Evolutionary conservation across 106 monocot species (phyloP).

Genomic region (Phalaenopsis equestris): DNA sequence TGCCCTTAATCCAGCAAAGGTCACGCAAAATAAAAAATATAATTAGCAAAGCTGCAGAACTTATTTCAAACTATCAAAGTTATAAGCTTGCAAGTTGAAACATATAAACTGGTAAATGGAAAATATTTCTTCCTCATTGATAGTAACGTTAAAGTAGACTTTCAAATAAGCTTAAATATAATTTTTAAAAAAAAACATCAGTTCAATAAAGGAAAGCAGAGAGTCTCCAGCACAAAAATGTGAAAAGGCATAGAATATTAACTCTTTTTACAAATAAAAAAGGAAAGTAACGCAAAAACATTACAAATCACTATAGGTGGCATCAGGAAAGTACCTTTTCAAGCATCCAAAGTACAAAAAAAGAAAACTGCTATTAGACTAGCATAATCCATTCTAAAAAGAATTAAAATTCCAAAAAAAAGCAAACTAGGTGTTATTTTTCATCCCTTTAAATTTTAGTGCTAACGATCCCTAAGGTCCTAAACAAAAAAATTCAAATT

Average conservation of each 20-base stretch:
- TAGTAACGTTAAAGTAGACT: neutral
- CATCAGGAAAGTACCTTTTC: too few relatives aligned
- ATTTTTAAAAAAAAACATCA: neutral
- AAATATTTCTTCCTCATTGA: neutral
- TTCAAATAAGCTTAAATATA: neutral
- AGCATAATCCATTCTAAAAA: neutral
- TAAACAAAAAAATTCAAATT: neutral
- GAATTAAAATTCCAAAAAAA: neutral
- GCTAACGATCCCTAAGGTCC: neutral
- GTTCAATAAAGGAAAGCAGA: neutral
- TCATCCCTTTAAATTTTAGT: neutral
- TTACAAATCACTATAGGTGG: neutral
- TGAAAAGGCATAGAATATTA: neutral
- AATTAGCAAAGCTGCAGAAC: constrained; percentile 10
- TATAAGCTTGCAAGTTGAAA: neutral
- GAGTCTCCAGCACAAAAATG: neutral
- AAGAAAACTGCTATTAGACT: neutral
- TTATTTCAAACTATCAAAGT: neutral
- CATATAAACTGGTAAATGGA: neutral
- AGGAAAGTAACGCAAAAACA: neutral
- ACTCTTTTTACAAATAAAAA: neutral
- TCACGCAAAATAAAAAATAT: constrained; percentile 8
- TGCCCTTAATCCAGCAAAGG: constrained; percentile 77
- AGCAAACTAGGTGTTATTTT: neutral
- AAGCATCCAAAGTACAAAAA: too few relatives aligned